Evolutionary conservation across 345 rosid species (phyloP).

Genomic region (Eucalyptus caleyi): DNA sequence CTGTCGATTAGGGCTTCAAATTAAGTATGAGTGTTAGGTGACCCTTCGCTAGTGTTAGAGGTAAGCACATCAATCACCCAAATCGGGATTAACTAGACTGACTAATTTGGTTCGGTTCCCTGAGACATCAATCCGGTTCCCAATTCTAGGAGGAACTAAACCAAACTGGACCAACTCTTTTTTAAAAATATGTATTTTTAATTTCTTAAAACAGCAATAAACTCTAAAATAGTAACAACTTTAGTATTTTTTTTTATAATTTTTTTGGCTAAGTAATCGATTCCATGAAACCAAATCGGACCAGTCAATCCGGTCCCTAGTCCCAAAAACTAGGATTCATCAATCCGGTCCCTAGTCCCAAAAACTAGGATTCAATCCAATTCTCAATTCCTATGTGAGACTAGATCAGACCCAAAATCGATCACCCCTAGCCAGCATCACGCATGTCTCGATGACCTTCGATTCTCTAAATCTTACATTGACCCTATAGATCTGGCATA

Average conservation of each 20-base stretch:
- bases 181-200: no score
- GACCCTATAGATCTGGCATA: not conserved
- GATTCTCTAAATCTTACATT: not conserved
- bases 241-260: no score
- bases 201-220: no score
- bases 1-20: accelerated
- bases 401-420: accelerated
- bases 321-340: no score
- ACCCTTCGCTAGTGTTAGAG: accelerated
- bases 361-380: accelerated
- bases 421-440: accelerated
- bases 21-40: not conserved
- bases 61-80: no score
- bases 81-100: accelerated
- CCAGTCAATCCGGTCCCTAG: accelerated
- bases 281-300: accelerated
- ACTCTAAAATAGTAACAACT: no score
- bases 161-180: no score
- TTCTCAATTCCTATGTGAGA: no score
- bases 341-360: no score
- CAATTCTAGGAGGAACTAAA: accelerated
- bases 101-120: accelerated
- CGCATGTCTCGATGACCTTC: accelerated
- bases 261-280: no score
- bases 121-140: accelerated